These are phyloP conservation scores for Suhomyces emberorum DNA, from an alignment of 805 yeast species.

Conservation along the genomic window DNA sequence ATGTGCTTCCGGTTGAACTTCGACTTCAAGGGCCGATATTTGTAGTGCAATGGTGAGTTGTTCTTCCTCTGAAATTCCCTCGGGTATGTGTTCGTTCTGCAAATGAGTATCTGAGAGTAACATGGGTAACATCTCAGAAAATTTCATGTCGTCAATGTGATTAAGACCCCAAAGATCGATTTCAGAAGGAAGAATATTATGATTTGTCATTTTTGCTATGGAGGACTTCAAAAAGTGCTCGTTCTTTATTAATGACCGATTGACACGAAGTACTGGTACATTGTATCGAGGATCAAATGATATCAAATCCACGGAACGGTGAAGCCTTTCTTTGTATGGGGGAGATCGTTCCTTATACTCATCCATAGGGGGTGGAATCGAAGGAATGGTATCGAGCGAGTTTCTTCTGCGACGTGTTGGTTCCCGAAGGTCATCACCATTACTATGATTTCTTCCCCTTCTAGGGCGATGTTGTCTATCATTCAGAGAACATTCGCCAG, in stretches of 20 bases:
- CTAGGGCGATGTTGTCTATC: too few species aligned
- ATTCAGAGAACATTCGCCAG: too few species aligned
- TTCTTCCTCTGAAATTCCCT: background rate
- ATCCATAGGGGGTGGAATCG: slow-evolving; percentile 7
- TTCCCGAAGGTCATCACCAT: too few species aligned
- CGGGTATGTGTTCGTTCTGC: background rate
- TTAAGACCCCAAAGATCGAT: slow-evolving; percentile 20
- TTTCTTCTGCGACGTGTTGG: background rate
- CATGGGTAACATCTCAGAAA: slow-evolving; percentile 16
- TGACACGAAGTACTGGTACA: slow-evolving; percentile 20
- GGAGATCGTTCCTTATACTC: slow-evolving; percentile 15
- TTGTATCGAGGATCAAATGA: slow-evolving; percentile 24
- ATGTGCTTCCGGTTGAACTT: background rate
- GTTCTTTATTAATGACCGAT: slow-evolving; percentile 17
- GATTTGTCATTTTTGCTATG: slow-evolving; percentile 15
- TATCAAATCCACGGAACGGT: slow-evolving; percentile 17
- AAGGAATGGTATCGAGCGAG: slow-evolving; percentile 5
- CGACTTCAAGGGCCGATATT: slow-evolving; percentile 2
- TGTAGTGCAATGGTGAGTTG: slow-evolving; percentile 4
- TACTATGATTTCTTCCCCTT: too few species aligned
- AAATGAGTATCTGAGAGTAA: slow-evolving; percentile 12
- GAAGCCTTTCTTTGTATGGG: slow-evolving; percentile 20
- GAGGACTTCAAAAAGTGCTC: slow-evolving; percentile 16
- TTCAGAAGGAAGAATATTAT: slow-evolving; percentile 16
- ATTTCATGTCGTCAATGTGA: slow-evolving; percentile 21